These are phyloP conservation scores for Geotrichum citri-aurantii DNA, from an alignment of 1,139 yeast genomes.

Conservation along the genomic window DNA sequence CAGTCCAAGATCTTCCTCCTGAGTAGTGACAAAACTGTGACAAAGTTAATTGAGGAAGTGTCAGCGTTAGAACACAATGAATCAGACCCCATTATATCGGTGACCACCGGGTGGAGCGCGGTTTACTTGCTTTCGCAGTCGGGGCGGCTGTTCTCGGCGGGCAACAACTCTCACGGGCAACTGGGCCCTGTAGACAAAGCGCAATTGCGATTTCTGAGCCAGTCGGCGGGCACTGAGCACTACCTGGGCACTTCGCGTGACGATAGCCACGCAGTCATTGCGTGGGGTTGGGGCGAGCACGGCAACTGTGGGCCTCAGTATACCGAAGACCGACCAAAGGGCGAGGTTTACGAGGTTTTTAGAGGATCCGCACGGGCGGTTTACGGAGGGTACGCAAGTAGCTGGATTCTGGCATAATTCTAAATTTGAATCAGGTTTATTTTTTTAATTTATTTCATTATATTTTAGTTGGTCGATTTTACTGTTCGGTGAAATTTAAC, in stretches of 20 bases:
- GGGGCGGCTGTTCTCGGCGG: conserved; percentile 45
- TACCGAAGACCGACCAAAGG: conserved; percentile 8
- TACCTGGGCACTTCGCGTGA: conserved; percentile 45
- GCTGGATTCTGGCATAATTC: conserved; percentile 15
- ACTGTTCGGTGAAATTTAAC: too few species aligned
- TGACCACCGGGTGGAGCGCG: conserved; percentile 78
- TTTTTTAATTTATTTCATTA: neutral
- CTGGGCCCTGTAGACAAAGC: conserved; percentile 34
- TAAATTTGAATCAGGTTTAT: neutral
- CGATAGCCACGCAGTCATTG: conserved; percentile 38
- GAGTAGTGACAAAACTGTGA: neutral
- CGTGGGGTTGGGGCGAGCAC: conserved; percentile 99
- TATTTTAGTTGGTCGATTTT: neutral
- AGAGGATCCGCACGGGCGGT: neutral
- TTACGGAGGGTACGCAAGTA: conserved; percentile 24
- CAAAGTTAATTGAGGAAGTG: neutral
- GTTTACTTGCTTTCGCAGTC: conserved; percentile 42
- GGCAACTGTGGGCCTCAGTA: conserved; percentile 74
- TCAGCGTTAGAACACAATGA: conserved; percentile 5
- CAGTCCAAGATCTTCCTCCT: neutral
- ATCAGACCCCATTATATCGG: conserved; percentile 6
- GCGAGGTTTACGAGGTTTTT: conserved; percentile 3
- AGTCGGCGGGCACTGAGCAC: conserved; percentile 79
- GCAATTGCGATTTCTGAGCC: conserved; percentile 11
- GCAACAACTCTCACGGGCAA: conserved; percentile 79